Evolutionary conservation across 2,329 filamentous ascomycete genomes (phyloP).

Genomic region (Arthrobotrys entomopaga): DNA sequence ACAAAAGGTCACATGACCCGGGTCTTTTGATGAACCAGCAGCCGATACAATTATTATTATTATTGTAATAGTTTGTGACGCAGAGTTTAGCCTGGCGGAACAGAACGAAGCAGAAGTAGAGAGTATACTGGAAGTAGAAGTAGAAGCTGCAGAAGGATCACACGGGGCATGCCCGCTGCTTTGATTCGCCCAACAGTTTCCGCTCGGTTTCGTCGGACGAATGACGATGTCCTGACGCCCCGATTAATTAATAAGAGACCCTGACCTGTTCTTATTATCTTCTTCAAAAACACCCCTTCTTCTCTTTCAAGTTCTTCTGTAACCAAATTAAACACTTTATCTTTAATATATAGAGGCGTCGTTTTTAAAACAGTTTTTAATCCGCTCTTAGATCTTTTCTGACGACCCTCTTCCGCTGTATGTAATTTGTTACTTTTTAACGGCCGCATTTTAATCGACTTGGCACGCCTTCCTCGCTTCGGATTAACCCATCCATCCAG

Average conservation of each 20-base stretch:
- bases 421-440: background rate
- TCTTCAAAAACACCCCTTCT: background rate
- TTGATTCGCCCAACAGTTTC: conserved; percentile 33
- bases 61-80: no score
- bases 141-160: conserved; percentile 45
- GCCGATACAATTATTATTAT: no score
- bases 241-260: background rate
- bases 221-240: conserved; percentile 52
- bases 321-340: background rate
- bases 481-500: background rate
- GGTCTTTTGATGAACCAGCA: conserved; percentile 36
- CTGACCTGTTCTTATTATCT: background rate
- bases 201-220: conserved; percentile 16
- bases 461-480: background rate
- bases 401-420: background rate
- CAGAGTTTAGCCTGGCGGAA: conserved; percentile 2
- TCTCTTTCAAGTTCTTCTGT: background rate
- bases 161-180: background rate
- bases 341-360: no score
- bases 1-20: no score
- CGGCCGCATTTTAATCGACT: no score
- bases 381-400: background rate
- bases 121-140: no score
- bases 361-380: no score
- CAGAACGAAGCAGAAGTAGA: no score